Conservation (phyloP, 768 basidiomycete species). For the Hydnomerulius pinastri region DNA sequence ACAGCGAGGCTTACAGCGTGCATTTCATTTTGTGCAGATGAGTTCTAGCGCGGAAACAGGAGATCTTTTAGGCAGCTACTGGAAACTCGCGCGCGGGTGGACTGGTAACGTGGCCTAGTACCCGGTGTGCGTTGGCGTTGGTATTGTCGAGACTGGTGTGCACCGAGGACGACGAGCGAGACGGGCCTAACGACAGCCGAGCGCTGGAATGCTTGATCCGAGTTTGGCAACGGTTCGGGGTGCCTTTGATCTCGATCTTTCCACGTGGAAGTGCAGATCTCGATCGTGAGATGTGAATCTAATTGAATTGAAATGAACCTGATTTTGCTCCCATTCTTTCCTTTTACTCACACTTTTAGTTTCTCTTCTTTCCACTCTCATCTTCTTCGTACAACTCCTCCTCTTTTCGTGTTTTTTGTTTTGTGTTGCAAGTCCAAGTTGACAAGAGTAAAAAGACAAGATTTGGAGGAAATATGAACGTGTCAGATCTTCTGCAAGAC, state of each 20-base stretch:
- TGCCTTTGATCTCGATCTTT: slow-evolving; percentile 30
- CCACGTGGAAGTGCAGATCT: slow-evolving; percentile 31
- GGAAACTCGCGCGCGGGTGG: too few species aligned
- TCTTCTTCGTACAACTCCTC: slow-evolving; percentile 15
- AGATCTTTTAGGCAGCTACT: not conserved
- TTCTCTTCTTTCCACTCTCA: slow-evolving; percentile 30
- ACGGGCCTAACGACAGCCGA: too few species aligned
- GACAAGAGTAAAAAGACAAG: too few species aligned
- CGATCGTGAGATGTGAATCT: slow-evolving; percentile 36
- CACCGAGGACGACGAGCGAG: too few species aligned
- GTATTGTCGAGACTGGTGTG: too few species aligned
- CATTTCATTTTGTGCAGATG: not conserved
- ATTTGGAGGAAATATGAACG: slow-evolving; percentile 51
- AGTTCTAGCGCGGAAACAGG: not conserved
- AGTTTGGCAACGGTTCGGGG: slow-evolving; percentile 10
- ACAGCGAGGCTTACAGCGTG: not conserved
- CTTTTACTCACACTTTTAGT: slow-evolving; percentile 30
- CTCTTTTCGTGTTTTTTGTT: not conserved
- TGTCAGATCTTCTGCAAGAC: slow-evolving; percentile 67
- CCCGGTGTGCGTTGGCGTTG: too few species aligned
- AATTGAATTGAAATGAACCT: slow-evolving; percentile 33
- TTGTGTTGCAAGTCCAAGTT: not conserved
- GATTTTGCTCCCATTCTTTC: slow-evolving; percentile 28
- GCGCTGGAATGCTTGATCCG: too few species aligned
- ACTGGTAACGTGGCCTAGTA: too few species aligned